Evolutionary conservation across 495 filamentous ascomycete species (phyloP).

Genomic region (Penicillium flavigenum): DNA sequence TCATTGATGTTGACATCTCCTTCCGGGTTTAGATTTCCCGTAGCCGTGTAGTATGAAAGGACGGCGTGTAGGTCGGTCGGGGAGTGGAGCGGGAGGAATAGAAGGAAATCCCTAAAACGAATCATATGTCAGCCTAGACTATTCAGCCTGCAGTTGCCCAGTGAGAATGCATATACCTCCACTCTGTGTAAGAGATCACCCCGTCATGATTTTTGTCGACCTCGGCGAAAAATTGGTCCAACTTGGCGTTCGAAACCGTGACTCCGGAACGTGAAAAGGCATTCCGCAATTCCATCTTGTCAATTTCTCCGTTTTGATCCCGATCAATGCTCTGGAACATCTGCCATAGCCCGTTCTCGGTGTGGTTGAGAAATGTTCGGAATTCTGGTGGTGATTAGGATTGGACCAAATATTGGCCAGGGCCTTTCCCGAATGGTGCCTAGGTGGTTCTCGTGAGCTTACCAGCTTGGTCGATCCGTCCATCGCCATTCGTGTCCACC

Average conservation of each 20-base stretch:
- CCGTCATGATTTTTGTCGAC: constrained; percentile 89
- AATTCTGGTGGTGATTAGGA: constrained; percentile 65
- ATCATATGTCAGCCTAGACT: constrained; percentile 12
- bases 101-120: constrained; percentile 76
- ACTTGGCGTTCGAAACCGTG: constrained; percentile 68
- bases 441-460: constrained; percentile 31
- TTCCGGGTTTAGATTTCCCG: constrained; percentile 87
- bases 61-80: constrained; percentile 74
- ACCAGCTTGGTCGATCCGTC: constrained; percentile 88
- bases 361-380: constrained; percentile 77
- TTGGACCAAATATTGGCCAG: constrained; percentile 10
- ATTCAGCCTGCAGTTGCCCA: constrained; percentile 9
- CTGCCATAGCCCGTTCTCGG: constrained; percentile 74
- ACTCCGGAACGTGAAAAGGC: constrained; percentile 81
- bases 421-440: constrained; percentile 8
- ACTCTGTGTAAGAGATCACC: constrained; percentile 87
- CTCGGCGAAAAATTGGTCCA: constrained; percentile 83
- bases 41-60: constrained; percentile 86
- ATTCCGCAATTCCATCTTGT: constrained; percentile 74
- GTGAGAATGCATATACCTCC: constrained; percentile 67
- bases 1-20: constrained; percentile 94
- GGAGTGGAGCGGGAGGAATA: constrained; percentile 80
- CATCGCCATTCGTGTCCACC: constrained; percentile 84
- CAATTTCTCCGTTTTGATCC: constrained; percentile 82
- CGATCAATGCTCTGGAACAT: constrained; percentile 88